A percentile compares a stretch with the other conserved stretches of the same genome.
Conservation (phyloP, 1,284 basidiomycete genomes). For the Naganishia sp. region DNA sequence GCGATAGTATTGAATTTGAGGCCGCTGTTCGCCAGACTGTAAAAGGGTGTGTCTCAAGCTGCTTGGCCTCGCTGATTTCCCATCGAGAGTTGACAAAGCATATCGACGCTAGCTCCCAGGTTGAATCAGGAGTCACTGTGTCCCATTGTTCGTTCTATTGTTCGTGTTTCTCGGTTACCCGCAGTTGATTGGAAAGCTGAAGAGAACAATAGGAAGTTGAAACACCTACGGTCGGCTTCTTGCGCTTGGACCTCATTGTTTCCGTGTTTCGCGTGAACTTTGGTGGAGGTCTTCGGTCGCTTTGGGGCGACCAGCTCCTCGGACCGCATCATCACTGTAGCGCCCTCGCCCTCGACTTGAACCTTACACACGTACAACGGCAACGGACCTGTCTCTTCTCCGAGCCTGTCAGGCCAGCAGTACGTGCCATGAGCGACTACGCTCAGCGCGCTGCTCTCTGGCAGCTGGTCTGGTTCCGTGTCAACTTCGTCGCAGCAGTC, state of each 20-base stretch:
- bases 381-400: no score
- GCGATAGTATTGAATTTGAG: no score
- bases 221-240: not conserved
- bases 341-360: not conserved
- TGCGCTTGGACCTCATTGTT: not conserved
- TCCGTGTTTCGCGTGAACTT: slow-evolving; percentile 15
- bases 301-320: not conserved
- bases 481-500: not conserved
- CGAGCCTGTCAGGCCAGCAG: not conserved
- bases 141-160: slow-evolving; percentile 8
- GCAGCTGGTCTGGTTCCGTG: not conserved
- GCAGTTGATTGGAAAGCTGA: no score
- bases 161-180: slow-evolving; percentile 10
- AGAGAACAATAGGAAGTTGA: slow-evolving; percentile 11
- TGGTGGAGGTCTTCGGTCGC: not conserved
- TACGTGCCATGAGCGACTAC: not conserved
- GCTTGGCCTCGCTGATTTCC: no score
- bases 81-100: no score
- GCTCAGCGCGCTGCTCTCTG: not conserved
- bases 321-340: not conserved
- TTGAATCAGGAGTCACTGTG: no score
- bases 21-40: no score
- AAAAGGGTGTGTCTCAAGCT: no score
- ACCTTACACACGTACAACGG: not conserved
- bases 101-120: no score